Evolutionary conservation across 2,329 filamentous ascomycete species (phyloP).

Genomic region (Plenodomus tracheiphilus): DNA sequence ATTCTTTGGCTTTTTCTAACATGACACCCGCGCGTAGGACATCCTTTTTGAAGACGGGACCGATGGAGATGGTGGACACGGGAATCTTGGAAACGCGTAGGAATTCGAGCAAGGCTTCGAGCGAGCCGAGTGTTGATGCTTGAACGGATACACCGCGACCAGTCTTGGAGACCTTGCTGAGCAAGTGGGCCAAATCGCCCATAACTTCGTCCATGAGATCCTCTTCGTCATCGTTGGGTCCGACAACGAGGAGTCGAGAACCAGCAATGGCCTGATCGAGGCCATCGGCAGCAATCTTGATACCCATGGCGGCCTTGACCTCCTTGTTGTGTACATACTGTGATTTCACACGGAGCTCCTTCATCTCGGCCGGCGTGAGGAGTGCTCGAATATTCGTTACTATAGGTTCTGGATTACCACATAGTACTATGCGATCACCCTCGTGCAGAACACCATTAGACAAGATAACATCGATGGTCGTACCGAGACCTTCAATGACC

Average conservation of each 20-base stretch:
- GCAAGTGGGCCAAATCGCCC: slow-evolving; percentile 86
- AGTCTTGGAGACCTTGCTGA: slow-evolving; percentile 88
- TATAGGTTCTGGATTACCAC: slow-evolving; percentile 95
- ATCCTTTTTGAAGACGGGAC: slow-evolving; percentile 96
- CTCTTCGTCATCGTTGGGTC: slow-evolving; percentile 93
- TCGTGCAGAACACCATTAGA: slow-evolving; percentile 94
- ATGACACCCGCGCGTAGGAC: slow-evolving; percentile 93
- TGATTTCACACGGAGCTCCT: slow-evolving; percentile 93
- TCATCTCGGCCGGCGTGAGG: slow-evolving; percentile 88
- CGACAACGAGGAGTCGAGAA: slow-evolving; percentile 90
- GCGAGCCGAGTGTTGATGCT: slow-evolving; percentile 93
- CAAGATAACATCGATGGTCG: slow-evolving; percentile 95
- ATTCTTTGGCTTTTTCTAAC: slow-evolving; percentile 93
- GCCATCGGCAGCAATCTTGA: slow-evolving; percentile 96
- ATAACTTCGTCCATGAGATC: slow-evolving; percentile 97
- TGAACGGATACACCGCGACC: slow-evolving; percentile 96
- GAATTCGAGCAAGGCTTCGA: slow-evolving; percentile 96
- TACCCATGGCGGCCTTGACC: slow-evolving; percentile 96
- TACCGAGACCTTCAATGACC: slow-evolving; percentile 97
- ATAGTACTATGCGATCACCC: slow-evolving; percentile 92
- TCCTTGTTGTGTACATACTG: slow-evolving; percentile 99
- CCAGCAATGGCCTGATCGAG: slow-evolving; percentile 96
- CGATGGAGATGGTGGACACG: slow-evolving; percentile 95
- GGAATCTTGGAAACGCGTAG: slow-evolving; percentile 95
- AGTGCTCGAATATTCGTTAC: slow-evolving; percentile 93